Base-by-base conservation (phyloP, 495 filamentous ascomycete species). In the Aspergillus mulundensis region DNA sequence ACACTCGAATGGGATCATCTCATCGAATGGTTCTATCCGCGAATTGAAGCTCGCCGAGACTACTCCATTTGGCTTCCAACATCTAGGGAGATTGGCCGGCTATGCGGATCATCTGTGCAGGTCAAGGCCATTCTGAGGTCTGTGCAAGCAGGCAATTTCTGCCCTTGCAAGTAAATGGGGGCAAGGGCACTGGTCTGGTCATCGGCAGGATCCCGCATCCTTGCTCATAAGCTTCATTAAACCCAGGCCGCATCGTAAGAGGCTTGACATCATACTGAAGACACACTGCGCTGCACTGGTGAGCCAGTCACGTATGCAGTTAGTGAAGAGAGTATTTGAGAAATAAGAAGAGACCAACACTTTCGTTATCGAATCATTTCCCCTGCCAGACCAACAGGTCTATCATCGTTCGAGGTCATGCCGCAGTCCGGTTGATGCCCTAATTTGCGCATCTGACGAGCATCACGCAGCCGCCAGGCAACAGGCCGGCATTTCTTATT, bases 261-360 rank as follows among this genome's bases (percentile, higher is more conserved):
- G 52, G 46, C 57, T 69, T 69, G 70, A 73, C 70, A 73, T 69
- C 63, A 72, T 62, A 49, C 51, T 65, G 55, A 60, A 57, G 50
- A 56, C 54, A 56, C 54, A 49, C 38, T 43, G 39, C 55, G 46
- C 14, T 54, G 56, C 25, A 30, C 23, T 34, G 41, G 42, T 16
- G 21, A 57, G 24, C 48, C 53, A 51, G 61, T 62, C 60, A 62
- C 63, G 57, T 59, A 57, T 61, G 55, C 61, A 56, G 36, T 32
- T 57, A 52, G 50, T 15, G 16, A 23, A 14, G 23, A 23, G 16
- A 42, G 19, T 25, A 20, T 32, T 43, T 23, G n/a, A 18, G 38
- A 53, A 53, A 34, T 43, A 53, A 58, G 57, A 38, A 52, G 32
- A 57, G 41, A 46, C 62, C 60, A 66, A 69, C 63, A 58, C 32